Percentiles rank a stretch among this genome's conserved stretches.
These are phyloP conservation scores for Neoscytalidium dimidiatum DNA, from an alignment of 2,329 filamentous ascomycete genomes.

Conservation along the genomic window DNA sequence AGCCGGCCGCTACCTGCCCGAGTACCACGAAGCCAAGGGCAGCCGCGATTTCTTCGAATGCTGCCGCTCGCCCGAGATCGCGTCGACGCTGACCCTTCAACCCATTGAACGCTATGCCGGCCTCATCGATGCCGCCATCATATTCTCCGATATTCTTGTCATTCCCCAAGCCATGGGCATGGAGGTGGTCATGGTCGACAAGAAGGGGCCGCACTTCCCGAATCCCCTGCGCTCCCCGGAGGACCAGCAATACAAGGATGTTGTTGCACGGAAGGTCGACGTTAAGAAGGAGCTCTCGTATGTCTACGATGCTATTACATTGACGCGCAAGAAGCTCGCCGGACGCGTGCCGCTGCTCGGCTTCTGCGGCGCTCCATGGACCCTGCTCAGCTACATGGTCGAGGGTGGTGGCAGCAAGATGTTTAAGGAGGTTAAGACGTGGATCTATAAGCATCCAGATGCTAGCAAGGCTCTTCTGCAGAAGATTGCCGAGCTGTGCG, in stretches of 20 bases:
- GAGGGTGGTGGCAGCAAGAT: conserved; percentile 95
- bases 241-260: conserved; percentile 78
- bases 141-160: conserved; percentile 97
- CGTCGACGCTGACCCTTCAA: conserved; percentile 90
- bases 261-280: conserved; percentile 78
- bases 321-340: conserved; percentile 83
- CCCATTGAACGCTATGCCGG: conserved; percentile 89
- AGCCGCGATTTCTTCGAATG: conserved; percentile 94
- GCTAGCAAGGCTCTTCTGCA: conserved; percentile 79
- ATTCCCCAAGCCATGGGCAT: conserved; percentile 98
- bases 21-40: conserved; percentile 96
- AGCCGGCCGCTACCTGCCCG: conserved; percentile 96
- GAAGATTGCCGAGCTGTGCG: conserved; percentile 92
- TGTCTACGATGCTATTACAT: conserved; percentile 91
- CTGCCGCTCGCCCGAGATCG: conserved; percentile 89
- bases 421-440: conserved; percentile 92
- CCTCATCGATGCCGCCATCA: conserved; percentile 94
- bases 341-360: conserved; percentile 92
- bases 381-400: conserved; percentile 97
- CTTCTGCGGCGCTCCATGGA: conserved; percentile 97
- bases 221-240: conserved; percentile 75
- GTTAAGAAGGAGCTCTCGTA: conserved; percentile 85
- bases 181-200: conserved; percentile 97
- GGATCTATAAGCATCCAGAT: conserved; percentile 87
- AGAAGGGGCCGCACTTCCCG: conserved; percentile 94